phyloP scores from a whole-genome alignment of 2,329 filamentous ascomycete species.

The Colletotrichum chlorophyti region DNA sequence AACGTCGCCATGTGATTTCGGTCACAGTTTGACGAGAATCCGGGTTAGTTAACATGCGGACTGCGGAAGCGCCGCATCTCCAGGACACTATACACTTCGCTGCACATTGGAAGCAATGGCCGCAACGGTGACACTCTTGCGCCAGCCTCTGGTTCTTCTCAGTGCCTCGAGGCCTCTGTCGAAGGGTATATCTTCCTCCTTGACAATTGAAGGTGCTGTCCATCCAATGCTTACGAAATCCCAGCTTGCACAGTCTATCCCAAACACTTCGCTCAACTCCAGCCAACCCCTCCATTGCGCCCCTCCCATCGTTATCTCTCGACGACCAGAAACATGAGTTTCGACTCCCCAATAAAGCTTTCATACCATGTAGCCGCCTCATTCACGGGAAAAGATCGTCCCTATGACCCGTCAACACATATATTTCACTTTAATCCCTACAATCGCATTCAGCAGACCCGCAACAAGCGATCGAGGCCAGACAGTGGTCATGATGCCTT shows the following conservation, averaged over 20 bases:
- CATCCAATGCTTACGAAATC: background rate
- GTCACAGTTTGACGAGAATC: background rate
- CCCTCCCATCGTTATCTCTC: slow-evolving; percentile 1
- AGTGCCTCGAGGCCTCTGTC: background rate
- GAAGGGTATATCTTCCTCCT: background rate
- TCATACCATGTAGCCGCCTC: slow-evolving; percentile 77
- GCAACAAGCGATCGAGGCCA: slow-evolving; percentile 67
- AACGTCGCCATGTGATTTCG: slow-evolving; percentile 10
- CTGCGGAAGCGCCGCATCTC: slow-evolving; percentile 27
- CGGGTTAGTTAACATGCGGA: slow-evolving; percentile 24
- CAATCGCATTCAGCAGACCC: slow-evolving; percentile 61
- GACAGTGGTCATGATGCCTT: slow-evolving; percentile 95
- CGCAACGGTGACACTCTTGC: slow-evolving; percentile 23
- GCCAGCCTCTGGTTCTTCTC: slow-evolving; percentile 24
- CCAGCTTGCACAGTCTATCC: background rate
- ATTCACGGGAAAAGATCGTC: slow-evolving; percentile 75
- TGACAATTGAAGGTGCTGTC: too few species aligned
- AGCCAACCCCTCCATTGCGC: slow-evolving; percentile 2
- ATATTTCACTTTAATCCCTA: slow-evolving; percentile 76
- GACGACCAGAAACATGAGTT: slow-evolving; percentile 19
- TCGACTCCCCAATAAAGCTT: slow-evolving; percentile 43
- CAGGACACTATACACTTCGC: slow-evolving; percentile 25
- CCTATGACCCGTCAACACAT: slow-evolving; percentile 72
- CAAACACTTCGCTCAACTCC: background rate
- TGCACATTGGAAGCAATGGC: slow-evolving; percentile 29